Evolutionary conservation across 768 basidiomycete species (phyloP).

Genomic region (Panaeolus cyanescens): DNA sequence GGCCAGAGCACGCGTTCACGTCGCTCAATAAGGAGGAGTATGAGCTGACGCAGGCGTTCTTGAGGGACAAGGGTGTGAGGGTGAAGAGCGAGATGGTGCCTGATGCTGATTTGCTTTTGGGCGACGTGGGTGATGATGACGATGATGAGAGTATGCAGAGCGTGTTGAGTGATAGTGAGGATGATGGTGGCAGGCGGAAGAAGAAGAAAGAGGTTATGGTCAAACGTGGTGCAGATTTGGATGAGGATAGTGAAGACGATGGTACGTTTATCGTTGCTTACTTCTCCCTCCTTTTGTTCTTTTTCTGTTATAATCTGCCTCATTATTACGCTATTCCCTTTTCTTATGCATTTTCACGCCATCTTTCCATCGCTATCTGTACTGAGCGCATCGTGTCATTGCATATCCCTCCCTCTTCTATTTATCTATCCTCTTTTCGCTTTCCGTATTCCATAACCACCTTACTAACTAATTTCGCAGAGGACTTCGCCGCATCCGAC

Average conservation of each 20-base stretch:
- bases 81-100: conserved; percentile 96
- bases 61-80: conserved; percentile 89
- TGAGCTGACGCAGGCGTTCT: conserved; percentile 78
- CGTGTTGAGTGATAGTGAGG: conserved; percentile 72
- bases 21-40: conserved; percentile 97
- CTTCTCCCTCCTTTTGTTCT: not conserved
- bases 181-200: conserved; percentile 43
- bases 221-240: conserved; percentile 44
- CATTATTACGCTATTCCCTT: too few species aligned
- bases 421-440: not conserved
- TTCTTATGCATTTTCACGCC: too few species aligned
- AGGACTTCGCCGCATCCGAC: conserved; percentile 87
- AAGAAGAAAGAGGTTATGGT: conserved; percentile 35
- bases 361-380: too few species aligned
- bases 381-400: too few species aligned
- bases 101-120: conserved; percentile 78
- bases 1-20: conserved; percentile 87
- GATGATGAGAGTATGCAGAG: conserved; percentile 83
- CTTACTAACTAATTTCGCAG: conserved; percentile 37
- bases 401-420: too few species aligned
- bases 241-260: conserved; percentile 79
- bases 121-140: conserved; percentile 62
- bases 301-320: not conserved
- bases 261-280: conserved; percentile 46
- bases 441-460: not conserved